These are phyloP conservation scores for Evansstolkia leycettana DNA, from an alignment of 495 filamentous ascomycete species.

Conservation along the genomic window DNA sequence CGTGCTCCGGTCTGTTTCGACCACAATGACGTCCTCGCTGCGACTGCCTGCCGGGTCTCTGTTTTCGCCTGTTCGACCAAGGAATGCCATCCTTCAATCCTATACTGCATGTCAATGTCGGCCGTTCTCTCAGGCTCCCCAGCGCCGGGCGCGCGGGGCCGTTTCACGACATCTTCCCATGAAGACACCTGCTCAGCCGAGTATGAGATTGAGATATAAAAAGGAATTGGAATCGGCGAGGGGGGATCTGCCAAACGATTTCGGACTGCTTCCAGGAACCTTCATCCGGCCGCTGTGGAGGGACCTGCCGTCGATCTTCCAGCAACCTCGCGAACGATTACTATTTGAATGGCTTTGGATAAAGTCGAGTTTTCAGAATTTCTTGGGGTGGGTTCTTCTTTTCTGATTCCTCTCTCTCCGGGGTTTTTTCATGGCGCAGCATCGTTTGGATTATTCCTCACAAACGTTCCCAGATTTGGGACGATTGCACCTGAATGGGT, in stretches of 20 bases:
- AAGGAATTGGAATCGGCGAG: conserved; percentile 11
- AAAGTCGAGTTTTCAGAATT: conserved; percentile 24
- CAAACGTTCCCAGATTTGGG: conserved; percentile 6
- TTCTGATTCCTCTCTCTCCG: not conserved
- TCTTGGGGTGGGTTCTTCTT: conserved; percentile 23
- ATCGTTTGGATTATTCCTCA: not conserved
- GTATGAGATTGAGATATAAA: conserved; percentile 22
- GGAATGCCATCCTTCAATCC: conserved; percentile 5
- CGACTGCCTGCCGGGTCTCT: conserved; percentile 16
- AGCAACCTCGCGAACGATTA: conserved; percentile 27
- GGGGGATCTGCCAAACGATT: conserved; percentile 31
- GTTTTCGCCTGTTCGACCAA: conserved; percentile 7
- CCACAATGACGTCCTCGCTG: conserved; percentile 26
- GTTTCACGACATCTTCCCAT: conserved; percentile 11
- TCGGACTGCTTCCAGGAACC: conserved; percentile 44
- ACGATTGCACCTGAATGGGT: no score
- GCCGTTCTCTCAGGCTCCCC: conserved; percentile 22
- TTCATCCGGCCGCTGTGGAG: conserved; percentile 46
- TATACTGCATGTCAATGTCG: conserved; percentile 20
- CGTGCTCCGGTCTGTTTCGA: no score
- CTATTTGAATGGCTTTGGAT: conserved; percentile 36
- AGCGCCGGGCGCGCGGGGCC: conserved; percentile 16
- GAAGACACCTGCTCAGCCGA: conserved; percentile 24
- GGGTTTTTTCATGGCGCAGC: no score
- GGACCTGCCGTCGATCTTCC: conserved; percentile 44